Evolutionary conservation across 371 early-diverging fungal genomes (phyloP).

Genomic region (Choanephora cucurbitarum): DNA sequence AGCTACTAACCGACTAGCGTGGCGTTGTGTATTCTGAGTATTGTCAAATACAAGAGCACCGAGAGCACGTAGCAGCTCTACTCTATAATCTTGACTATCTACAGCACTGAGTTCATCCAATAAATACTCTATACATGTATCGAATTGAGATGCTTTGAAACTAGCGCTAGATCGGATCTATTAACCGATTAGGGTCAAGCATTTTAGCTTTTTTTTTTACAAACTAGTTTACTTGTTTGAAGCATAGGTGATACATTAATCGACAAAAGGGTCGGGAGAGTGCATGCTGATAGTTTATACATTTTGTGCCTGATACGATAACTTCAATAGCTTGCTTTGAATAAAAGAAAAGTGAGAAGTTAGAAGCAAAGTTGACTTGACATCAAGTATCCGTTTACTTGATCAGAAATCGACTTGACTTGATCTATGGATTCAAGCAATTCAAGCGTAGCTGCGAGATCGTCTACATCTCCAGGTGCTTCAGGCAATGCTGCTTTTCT

Average conservation of each 20-base stretch:
- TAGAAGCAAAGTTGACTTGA: neutral
- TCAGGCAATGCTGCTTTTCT: no score
- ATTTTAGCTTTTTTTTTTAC: neutral
- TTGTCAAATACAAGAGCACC: slow-evolving; percentile 56
- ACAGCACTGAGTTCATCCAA: slow-evolving; percentile 35
- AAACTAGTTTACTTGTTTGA: slow-evolving; percentile 52
- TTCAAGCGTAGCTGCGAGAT: slow-evolving; percentile 4
- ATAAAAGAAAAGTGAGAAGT: neutral
- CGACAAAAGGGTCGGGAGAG: slow-evolving; percentile 43
- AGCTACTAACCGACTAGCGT: slow-evolving; percentile 21
- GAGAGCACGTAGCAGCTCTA: slow-evolving; percentile 49
- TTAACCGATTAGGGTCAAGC: neutral
- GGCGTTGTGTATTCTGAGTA: slow-evolving; percentile 37
- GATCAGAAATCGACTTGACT: slow-evolving; percentile 19
- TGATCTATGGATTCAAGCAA: slow-evolving; percentile 11
- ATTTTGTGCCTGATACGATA: slow-evolving; percentile 44
- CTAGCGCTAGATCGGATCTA: slow-evolving; percentile 37
- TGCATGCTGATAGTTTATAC: slow-evolving; percentile 26
- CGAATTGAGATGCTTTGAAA: slow-evolving; percentile 40
- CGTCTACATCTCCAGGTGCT: neutral
- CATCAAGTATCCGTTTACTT: slow-evolving; percentile 11
- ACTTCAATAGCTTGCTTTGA: slow-evolving; percentile 47
- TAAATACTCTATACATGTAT: slow-evolving; percentile 31
- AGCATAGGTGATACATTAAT: slow-evolving; percentile 44
- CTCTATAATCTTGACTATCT: slow-evolving; percentile 23